These are phyloP conservation scores for Talaromyces islandicus DNA, from an alignment of 2,329 filamentous ascomycete species.

Conservation along the genomic window DNA sequence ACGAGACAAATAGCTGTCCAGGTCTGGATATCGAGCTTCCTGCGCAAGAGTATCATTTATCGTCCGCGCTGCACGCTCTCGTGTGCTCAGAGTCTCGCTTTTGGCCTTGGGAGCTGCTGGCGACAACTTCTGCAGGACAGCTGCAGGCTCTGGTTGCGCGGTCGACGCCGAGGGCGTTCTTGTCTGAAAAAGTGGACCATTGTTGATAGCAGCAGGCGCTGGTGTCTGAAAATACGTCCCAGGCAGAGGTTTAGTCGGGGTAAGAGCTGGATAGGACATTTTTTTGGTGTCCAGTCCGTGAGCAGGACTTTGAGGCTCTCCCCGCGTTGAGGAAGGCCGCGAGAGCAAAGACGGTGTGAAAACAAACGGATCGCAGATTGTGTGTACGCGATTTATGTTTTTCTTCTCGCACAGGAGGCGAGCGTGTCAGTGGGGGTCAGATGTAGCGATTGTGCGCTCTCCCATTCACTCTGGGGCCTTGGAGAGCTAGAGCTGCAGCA, in stretches of 20 bases:
- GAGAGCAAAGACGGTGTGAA: slow-evolving; percentile 2
- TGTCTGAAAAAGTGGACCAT: slow-evolving; percentile 29
- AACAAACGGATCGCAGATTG: not conserved
- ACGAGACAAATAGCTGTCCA: slow-evolving; percentile 87
- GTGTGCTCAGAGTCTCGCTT: slow-evolving; percentile 55
- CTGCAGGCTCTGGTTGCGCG: slow-evolving; percentile 23
- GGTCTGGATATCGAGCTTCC: slow-evolving; percentile 77
- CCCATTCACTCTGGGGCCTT: not conserved
- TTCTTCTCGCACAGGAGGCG: not conserved
- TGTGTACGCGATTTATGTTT: not conserved
- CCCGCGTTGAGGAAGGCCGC: slow-evolving; percentile 17
- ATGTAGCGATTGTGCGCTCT: not conserved
- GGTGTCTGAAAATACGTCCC: slow-evolving; percentile 38
- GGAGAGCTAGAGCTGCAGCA: not conserved
- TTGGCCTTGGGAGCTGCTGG: slow-evolving; percentile 37
- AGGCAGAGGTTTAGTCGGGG: slow-evolving; percentile 35
- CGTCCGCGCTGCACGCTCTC: slow-evolving; percentile 73
- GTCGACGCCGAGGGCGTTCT: slow-evolving; percentile 21
- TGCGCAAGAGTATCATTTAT: slow-evolving; percentile 72
- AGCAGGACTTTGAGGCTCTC: slow-evolving; percentile 17
- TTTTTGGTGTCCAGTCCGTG: slow-evolving; percentile 15
- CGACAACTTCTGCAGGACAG: slow-evolving; percentile 27
- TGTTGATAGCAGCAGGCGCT: slow-evolving; percentile 30
- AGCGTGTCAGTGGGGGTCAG: not conserved
- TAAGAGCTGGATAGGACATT: slow-evolving; percentile 40